Evolutionary conservation across 129 eudicot species (phyloP).

Genomic region (Lactuca saligna): DNA sequence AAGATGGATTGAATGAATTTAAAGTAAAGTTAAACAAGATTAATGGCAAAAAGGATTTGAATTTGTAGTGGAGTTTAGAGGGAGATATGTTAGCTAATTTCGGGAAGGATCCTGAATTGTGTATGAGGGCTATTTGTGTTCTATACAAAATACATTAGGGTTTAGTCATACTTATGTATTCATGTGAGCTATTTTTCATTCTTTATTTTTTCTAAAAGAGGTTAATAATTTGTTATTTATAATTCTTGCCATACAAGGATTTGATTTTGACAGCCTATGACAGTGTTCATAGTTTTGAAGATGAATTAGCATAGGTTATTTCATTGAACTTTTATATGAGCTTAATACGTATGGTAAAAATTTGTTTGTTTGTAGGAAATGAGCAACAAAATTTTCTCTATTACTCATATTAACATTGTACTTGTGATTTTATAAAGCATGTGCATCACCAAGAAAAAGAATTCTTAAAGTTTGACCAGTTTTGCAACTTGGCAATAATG

Average conservation of each 20-base stretch:
- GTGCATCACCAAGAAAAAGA: slow-evolving; percentile 39
- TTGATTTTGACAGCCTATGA: no score
- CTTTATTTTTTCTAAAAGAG: neutral
- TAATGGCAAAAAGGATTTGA: slow-evolving; percentile 39
- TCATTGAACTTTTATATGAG: no score
- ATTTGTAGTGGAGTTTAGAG: slow-evolving; percentile 51
- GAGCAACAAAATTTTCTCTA: no score
- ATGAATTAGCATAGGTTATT: no score
- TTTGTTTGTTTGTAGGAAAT: no score
- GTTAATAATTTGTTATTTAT: neutral
- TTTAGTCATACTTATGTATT: neutral
- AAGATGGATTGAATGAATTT: slow-evolving; percentile 33
- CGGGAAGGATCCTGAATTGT: slow-evolving; percentile 56
- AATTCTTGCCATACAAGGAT: neutral
- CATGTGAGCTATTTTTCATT: slow-evolving; percentile 56
- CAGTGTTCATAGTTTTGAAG: no score
- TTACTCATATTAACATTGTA: no score
- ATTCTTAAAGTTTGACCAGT: slow-evolving; percentile 52
- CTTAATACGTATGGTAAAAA: no score
- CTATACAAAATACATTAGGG: slow-evolving; percentile 36
- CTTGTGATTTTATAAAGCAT: no score
- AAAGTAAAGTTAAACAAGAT: slow-evolving; percentile 41
- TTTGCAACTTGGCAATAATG: slow-evolving; percentile 66
- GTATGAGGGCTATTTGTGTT: slow-evolving; percentile 84
- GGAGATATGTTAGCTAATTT: slow-evolving; percentile 80